Evolutionary conservation across 768 basidiomycete genomes (phyloP).

Genomic region (Chalciporus pseudorubinellus): DNA sequence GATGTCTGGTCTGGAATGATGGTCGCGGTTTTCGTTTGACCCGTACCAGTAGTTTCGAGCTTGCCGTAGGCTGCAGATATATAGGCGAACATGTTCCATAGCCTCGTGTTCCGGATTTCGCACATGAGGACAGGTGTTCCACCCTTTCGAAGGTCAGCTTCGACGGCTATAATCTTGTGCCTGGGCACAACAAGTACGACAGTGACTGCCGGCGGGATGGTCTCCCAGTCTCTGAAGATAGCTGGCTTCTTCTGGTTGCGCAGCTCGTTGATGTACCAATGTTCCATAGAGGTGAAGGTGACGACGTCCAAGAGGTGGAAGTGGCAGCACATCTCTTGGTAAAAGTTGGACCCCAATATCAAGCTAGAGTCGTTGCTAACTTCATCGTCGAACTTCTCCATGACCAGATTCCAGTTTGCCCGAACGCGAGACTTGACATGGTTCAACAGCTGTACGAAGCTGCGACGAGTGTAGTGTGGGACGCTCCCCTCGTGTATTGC

Average conservation of each 20-base stretch:
- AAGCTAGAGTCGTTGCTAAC: slow-evolving; percentile 14
- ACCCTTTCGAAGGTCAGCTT: slow-evolving; percentile 18
- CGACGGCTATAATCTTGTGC: slow-evolving; percentile 20
- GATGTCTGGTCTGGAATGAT: slow-evolving; percentile 20
- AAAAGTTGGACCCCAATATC: slow-evolving; percentile 30
- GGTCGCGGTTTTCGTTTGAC: slow-evolving; percentile 15
- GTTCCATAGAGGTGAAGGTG: slow-evolving; percentile 26
- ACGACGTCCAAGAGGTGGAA: slow-evolving; percentile 41
- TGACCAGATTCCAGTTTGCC: slow-evolving; percentile 42
- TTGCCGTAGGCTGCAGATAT: slow-evolving; percentile 23
- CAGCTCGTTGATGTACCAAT: slow-evolving; percentile 10
- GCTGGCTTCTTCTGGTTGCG: slow-evolving; percentile 2
- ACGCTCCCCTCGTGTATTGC: slow-evolving; percentile 12
- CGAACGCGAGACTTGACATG: slow-evolving; percentile 37
- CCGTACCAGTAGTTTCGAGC: slow-evolving; percentile 14
- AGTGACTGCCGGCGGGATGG: slow-evolving; percentile 31
- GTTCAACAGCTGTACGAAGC: slow-evolving; percentile 45
- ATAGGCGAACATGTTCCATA: slow-evolving; percentile 19
- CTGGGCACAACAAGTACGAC: slow-evolving; percentile 35
- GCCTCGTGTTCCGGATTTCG: slow-evolving; percentile 14
- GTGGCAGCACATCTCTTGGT: slow-evolving; percentile 48
- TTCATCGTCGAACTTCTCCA: slow-evolving; percentile 33
- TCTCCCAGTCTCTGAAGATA: slow-evolving; percentile 31
- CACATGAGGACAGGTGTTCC: slow-evolving; percentile 27
- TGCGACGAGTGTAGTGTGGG: slow-evolving; percentile 47